A percentile compares a stretch with the other conserved stretches of the same genome.
phyloP scores from a whole-genome alignment of 768 basidiomycete genomes.

The Pholiota molesta region DNA sequence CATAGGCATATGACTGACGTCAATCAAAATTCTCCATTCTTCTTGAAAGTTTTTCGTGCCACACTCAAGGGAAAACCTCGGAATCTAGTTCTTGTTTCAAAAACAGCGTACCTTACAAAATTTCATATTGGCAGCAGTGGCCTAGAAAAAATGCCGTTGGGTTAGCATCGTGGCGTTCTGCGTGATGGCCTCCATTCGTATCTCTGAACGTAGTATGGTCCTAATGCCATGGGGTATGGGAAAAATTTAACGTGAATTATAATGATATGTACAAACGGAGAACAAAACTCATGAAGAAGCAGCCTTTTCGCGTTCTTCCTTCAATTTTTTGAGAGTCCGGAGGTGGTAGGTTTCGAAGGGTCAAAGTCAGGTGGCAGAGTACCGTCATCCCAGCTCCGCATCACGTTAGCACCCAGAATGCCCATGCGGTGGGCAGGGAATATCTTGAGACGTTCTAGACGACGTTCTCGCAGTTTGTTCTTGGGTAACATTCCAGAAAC shows the following conservation, averaged over 20 bases:
- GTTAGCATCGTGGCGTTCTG: not conserved
- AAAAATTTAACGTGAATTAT: constrained; percentile 10
- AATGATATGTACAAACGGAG: constrained; percentile 12
- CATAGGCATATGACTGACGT: not conserved
- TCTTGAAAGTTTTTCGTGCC: not conserved
- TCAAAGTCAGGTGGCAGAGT: constrained; percentile 57
- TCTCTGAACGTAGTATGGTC: too few relatives aligned
- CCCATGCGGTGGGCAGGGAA: constrained; percentile 83
- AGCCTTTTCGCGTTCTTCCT: constrained; percentile 23
- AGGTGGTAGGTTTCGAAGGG: constrained; percentile 43
- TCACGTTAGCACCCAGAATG: constrained; percentile 72
- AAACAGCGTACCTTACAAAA: not conserved
- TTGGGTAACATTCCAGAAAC: constrained; percentile 99
- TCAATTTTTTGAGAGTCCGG: constrained; percentile 38
- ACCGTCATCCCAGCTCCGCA: constrained; percentile 86
- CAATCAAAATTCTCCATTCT: not conserved
- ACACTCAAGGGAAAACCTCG: not conserved
- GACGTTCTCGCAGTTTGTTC: constrained; percentile 90
- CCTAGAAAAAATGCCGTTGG: not conserved
- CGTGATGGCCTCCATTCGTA: too few relatives aligned
- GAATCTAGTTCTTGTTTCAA: not conserved
- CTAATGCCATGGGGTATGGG: not conserved
- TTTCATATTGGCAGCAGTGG: not conserved
- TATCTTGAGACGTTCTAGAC: constrained; percentile 86
- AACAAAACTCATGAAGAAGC: not conserved